phyloP scores from a whole-genome alignment of 495 filamentous ascomycete genomes.

The Xeromyces bisporus region DNA sequence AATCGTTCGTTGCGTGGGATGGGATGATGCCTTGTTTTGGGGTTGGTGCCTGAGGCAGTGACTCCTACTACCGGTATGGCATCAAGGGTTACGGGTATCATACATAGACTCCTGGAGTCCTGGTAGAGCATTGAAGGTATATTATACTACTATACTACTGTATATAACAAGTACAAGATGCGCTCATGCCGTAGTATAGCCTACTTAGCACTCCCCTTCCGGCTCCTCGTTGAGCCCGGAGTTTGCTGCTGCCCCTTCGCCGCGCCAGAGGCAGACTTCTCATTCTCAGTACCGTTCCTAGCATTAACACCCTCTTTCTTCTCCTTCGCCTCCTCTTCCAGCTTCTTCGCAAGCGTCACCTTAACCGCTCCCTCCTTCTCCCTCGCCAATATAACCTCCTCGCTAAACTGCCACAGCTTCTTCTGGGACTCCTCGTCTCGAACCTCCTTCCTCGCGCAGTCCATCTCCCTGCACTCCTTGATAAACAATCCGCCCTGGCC shows the following conservation, averaged over 20 bases:
- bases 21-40: not conserved
- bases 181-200: not conserved
- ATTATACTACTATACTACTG: not conserved
- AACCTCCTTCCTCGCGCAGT: conserved; percentile 55
- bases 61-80: no score
- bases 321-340: conserved; percentile 32
- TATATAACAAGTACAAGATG: not conserved
- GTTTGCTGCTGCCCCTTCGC: conserved; percentile 17
- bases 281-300: no score
- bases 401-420: conserved; percentile 74
- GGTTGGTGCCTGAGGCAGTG: not conserved
- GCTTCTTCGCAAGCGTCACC: conserved; percentile 52
- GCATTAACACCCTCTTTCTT: conserved; percentile 12
- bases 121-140: no score
- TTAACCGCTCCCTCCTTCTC: conserved; percentile 65
- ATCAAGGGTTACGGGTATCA: no score
- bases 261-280: conserved; percentile 7
- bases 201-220: conserved; percentile 14
- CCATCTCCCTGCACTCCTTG: conserved; percentile 73
- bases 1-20: conserved; percentile 1
- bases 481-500: conserved; percentile 55
- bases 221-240: conserved; percentile 28
- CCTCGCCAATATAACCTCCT: conserved; percentile 61
- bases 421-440: conserved; percentile 61
- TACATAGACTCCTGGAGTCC: no score